phyloP scores from a whole-genome alignment of 2,329 filamentous ascomycete genomes.

The Phaeoacremonium minimum region DNA sequence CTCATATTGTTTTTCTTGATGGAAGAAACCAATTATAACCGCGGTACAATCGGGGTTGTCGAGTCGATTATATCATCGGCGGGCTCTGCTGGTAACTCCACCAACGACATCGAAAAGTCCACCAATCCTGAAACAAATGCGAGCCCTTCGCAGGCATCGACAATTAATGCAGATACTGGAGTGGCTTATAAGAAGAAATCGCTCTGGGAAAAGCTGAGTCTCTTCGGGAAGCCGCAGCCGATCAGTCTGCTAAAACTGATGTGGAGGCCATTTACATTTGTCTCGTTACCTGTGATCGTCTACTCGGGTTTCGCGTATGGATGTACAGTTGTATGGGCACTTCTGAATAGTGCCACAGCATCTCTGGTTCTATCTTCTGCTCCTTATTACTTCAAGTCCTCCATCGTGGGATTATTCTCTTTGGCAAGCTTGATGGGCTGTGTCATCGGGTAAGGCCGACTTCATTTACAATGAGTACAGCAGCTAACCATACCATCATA shows the following conservation, averaged over 20 bases:
- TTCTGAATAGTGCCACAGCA: constrained; percentile 36
- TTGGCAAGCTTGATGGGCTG: constrained; percentile 29
- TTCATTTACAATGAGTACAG: too few relatives aligned
- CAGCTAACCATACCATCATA: too few relatives aligned
- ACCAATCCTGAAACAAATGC: neutral
- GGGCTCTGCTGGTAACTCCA: neutral
- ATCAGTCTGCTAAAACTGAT: constrained; percentile 32
- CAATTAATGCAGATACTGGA: too few relatives aligned
- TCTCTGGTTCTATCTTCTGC: constrained; percentile 30
- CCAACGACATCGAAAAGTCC: neutral
- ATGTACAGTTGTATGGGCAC: constrained; percentile 35
- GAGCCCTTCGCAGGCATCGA: neutral
- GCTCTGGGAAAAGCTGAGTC: too few relatives aligned
- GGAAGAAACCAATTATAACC: constrained; percentile 54
- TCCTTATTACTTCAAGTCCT: constrained; percentile 32
- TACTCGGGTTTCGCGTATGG: constrained; percentile 29
- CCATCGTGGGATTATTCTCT: constrained; percentile 32
- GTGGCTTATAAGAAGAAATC: too few relatives aligned
- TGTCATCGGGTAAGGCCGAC: constrained; percentile 18
- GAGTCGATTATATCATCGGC: neutral
- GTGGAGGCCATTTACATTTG: constrained; percentile 15
- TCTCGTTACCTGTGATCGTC: neutral
- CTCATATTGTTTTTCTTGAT: constrained; percentile 49
- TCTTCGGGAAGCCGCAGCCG: too few relatives aligned
- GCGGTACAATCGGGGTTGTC: constrained; percentile 12